These are phyloP conservation scores for Protea cynaroides DNA, from an alignment of 164 flowering plant species.

Conservation along the genomic window DNA sequence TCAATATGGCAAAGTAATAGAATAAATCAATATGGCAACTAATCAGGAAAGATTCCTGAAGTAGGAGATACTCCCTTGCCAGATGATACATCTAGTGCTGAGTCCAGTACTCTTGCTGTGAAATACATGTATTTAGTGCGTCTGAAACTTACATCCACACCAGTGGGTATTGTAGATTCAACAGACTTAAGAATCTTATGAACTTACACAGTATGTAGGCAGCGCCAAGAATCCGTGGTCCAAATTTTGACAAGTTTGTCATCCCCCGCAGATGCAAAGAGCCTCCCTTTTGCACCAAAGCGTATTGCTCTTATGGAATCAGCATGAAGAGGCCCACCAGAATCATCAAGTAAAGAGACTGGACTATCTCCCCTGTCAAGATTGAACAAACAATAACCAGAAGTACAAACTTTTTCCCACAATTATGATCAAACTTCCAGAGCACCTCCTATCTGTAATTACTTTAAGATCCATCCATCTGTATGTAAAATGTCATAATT, in stretches of 20 bases:
- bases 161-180: neutral
- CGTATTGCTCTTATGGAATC: conserved; percentile 80
- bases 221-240: conserved; percentile 67
- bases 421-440: neutral
- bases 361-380: conserved; percentile 36
- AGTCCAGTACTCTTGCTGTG: neutral
- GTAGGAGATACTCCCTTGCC: too few relatives aligned
- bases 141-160: neutral
- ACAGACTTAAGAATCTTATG: neutral
- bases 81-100: neutral
- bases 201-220: conserved; percentile 69
- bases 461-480: neutral
- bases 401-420: neutral
- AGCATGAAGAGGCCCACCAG: conserved; percentile 45
- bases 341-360: conserved; percentile 46
- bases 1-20: neutral
- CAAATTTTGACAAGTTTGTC: conserved; percentile 87
- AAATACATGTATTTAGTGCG: neutral
- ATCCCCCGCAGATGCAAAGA: conserved; percentile 87
- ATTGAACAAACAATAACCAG: neutral
- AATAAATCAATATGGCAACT: neutral
- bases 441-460: neutral
- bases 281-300: conserved; percentile 60
- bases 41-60: neutral
- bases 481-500: too few relatives aligned